Evolutionary conservation across 2,329 filamentous ascomycete species (phyloP).

Genomic region (Aspergillus ruber): DNA sequence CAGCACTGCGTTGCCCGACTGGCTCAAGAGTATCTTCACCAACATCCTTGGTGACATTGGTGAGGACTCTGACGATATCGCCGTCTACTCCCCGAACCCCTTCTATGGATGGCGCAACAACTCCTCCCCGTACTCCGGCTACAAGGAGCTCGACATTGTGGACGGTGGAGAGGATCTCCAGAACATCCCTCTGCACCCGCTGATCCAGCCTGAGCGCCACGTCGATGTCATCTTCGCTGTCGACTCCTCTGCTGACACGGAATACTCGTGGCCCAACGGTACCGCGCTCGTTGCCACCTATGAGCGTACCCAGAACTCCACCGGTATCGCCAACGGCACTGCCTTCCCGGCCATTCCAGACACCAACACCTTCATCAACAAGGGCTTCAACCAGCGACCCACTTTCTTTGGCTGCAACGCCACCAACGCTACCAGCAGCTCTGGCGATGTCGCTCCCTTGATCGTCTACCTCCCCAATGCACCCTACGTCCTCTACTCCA

Average conservation of each 20-base stretch:
- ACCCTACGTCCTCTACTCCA: slow-evolving; percentile 70
- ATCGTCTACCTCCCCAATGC: slow-evolving; percentile 82
- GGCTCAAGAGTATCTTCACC: slow-evolving; percentile 48
- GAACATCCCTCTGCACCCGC: slow-evolving; percentile 68
- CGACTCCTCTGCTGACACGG: slow-evolving; percentile 66
- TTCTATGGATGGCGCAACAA: slow-evolving; percentile 59
- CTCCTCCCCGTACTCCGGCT: slow-evolving; percentile 51
- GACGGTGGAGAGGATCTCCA: slow-evolving; percentile 70
- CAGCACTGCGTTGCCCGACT: slow-evolving; percentile 39
- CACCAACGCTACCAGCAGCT: slow-evolving; percentile 48
- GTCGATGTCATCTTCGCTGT: slow-evolving; percentile 75
- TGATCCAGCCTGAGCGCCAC: slow-evolving; percentile 61
- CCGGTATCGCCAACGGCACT: slow-evolving; percentile 55
- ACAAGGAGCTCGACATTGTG: slow-evolving; percentile 57
- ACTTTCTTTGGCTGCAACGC: slow-evolving; percentile 72
- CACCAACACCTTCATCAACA: slow-evolving; percentile 67
- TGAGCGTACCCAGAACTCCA: slow-evolving; percentile 50
- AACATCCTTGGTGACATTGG: slow-evolving; percentile 51
- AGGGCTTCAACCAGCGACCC: slow-evolving; percentile 63
- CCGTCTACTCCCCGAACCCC: slow-evolving; percentile 65
- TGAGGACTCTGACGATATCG: slow-evolving; percentile 60
- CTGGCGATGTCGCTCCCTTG: slow-evolving; percentile 48
- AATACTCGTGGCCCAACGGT: slow-evolving; percentile 65
- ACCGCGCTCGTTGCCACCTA: slow-evolving; percentile 67
- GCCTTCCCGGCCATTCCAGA: slow-evolving; percentile 65